These are phyloP conservation scores for Aspergillus kassunensis DNA, from an alignment of 495 filamentous ascomycete species.

Conservation along the genomic window DNA sequence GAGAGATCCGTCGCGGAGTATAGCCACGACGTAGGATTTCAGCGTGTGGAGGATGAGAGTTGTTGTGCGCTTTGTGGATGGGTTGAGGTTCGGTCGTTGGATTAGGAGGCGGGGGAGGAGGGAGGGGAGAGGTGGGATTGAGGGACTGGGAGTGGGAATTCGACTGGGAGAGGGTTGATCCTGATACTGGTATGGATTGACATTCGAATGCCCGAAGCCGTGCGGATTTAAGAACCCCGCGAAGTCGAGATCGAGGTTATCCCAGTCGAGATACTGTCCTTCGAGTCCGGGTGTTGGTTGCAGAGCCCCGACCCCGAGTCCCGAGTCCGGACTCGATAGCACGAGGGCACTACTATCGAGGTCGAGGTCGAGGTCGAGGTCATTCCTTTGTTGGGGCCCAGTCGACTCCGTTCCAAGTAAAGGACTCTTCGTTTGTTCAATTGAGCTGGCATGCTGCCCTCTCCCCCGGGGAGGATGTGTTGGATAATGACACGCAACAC, in stretches of 20 bases:
- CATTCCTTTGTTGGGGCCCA: too few species aligned
- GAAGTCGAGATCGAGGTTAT: conserved; percentile 13
- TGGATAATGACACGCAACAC: conserved; percentile 36
- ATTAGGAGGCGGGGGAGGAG: conserved; percentile 27
- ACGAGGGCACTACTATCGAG: too few species aligned
- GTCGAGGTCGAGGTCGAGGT: too few species aligned
- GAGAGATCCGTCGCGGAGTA: conserved; percentile 33
- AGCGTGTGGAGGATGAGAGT: conserved; percentile 38
- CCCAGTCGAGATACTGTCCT: not conserved
- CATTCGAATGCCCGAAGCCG: too few species aligned
- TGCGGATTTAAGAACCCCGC: conserved; percentile 14
- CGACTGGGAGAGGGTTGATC: not conserved
- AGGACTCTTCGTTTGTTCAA: too few species aligned
- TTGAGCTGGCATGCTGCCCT: not conserved
- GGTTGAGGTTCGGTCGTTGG: conserved; percentile 23
- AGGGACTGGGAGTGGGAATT: not conserved
- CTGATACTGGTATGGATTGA: too few species aligned
- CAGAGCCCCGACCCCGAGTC: not conserved
- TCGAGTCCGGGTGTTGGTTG: conserved; percentile 2
- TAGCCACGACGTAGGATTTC: conserved; percentile 41
- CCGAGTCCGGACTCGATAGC: too few species aligned
- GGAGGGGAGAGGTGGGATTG: not conserved
- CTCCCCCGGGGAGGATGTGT: conserved; percentile 1
- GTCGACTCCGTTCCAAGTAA: too few species aligned
- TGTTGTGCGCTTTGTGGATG: conserved; percentile 30